Conservation (phyloP, 2,329 filamentous ascomycete species). For the Penicillium aurantiogriseum region DNA sequence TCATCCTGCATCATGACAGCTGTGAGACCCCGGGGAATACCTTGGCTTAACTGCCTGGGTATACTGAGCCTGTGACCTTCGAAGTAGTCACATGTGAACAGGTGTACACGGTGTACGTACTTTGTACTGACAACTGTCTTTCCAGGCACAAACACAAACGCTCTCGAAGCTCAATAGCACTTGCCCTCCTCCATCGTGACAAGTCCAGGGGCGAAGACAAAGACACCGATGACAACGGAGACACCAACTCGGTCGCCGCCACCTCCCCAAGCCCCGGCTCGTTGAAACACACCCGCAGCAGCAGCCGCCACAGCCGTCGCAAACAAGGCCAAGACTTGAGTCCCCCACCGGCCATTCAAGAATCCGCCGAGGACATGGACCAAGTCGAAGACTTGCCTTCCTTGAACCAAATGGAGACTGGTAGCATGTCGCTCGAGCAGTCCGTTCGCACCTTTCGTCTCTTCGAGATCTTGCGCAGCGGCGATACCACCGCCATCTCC, state of each 20-base stretch:
- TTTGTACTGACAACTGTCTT: conserved; percentile 29
- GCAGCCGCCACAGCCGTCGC: conserved; percentile 31
- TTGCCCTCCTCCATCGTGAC: conserved; percentile 55
- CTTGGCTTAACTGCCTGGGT: not conserved
- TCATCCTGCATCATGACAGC: conserved; percentile 6
- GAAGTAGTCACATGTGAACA: conserved; percentile 17
- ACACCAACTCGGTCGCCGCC: conserved; percentile 30
- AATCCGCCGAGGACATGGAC: conserved; percentile 29
- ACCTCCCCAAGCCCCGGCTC: conserved; percentile 29
- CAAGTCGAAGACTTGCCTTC: conserved; percentile 36
- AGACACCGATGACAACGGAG: conserved; percentile 20
- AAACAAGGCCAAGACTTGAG: conserved; percentile 28
- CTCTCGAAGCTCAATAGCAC: conserved; percentile 54
- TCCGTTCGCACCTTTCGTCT: conserved; percentile 92
- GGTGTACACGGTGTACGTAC: not conserved
- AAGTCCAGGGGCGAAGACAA: conserved; percentile 48
- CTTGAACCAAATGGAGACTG: conserved; percentile 32
- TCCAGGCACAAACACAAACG: conserved; percentile 56
- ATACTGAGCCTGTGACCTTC: not conserved
- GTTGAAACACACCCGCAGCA: conserved; percentile 32
- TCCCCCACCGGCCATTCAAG: conserved; percentile 21
- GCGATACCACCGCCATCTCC: conserved; percentile 86
- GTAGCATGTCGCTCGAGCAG: conserved; percentile 70
- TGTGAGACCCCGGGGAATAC: not conserved
- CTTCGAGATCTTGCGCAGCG: conserved; percentile 86